Percentiles rank a stretch among this genome's conserved stretches.
Conservation (phyloP, 352 stramenopile species). For the Pythium brachiatum region DNA sequence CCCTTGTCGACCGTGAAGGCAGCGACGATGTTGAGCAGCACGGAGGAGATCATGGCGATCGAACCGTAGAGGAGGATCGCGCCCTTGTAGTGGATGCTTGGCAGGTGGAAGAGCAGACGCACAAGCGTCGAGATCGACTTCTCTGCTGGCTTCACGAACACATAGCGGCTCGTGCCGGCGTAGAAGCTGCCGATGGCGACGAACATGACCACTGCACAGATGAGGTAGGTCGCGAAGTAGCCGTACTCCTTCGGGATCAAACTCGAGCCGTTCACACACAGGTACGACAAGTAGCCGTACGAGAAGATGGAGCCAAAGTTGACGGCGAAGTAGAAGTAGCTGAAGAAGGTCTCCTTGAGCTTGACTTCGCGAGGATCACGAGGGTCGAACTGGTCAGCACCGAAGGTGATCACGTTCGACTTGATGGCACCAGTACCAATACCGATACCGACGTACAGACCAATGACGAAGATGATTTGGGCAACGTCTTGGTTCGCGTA, state of each 20-base stretch:
- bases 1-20: conserved; percentile 45
- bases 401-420: conserved; percentile 31
- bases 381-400: conserved; percentile 56
- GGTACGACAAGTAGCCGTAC: conserved; percentile 72
- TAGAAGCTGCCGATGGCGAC: conserved; percentile 43
- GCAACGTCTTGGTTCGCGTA: conserved; percentile 35
- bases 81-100: conserved; percentile 29
- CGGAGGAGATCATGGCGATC: conserved; percentile 36
- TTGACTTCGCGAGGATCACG: conserved; percentile 37
- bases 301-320: conserved; percentile 70
- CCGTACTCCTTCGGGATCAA: conserved; percentile 65
- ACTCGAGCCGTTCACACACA: conserved; percentile 70
- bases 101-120: conserved; percentile 29
- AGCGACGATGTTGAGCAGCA: conserved; percentile 53
- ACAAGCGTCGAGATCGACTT: conserved; percentile 49
- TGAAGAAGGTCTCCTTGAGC: conserved; percentile 71
- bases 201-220: conserved; percentile 42
- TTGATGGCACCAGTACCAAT: conserved; percentile 30
- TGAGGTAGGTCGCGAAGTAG: conserved; percentile 76
- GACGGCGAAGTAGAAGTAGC: conserved; percentile 77
- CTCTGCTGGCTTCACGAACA: conserved; percentile 38
- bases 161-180: conserved; percentile 44
- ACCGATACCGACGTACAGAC: conserved; percentile 50
- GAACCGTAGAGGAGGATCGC: conserved; percentile 39
- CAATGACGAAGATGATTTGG: conserved; percentile 59